Evolutionary conservation across 2,329 filamentous ascomycete species (phyloP), one percentile per base, ranked within the genome.

Genomic region (Claviceps purpurea): DNA sequence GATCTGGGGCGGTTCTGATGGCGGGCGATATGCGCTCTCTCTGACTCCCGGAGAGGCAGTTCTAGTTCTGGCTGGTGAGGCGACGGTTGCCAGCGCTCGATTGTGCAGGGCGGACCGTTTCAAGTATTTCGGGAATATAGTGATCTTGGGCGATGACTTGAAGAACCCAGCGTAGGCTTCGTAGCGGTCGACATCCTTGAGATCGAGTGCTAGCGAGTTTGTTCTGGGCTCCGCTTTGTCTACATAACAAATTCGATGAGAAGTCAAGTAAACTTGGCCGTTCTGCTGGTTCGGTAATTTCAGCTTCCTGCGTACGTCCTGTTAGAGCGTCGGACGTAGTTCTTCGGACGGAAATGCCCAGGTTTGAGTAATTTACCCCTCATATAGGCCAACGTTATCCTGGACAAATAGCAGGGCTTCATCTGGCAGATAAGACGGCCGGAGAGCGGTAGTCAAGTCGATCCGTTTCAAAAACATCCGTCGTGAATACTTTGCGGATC

Each of bases 391-490:
- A 62, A 98, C 90, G 68, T 89, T 90, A 76, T 97, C 90, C 73
- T 97, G 91, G 54, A 98, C 91, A 71, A 95, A 97, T 55, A 98
- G 78, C 51, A 97, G 76, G 60, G 88, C 86, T 78, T 98, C 93
- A 75, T 96, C 93, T 64, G 89, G 86, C 59, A 95, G 79, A 66
- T 96, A 85, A 56, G 85, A 86, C 62, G 93, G 93, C 76, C 93
- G 87, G 65, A 96, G 80, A 65, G 93, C 93, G 73, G 91, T 95
- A 54, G 93, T 98, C 64, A 98, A 81, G 72, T 98, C 91, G 68
- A 97, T 79, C 62, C 86, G 82, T 77, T 94, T 91, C 77, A 96
- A 78, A 80, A 95, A 95, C 91, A 97, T 97, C 77, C 87, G 88
- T 85, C 73, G 79, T 75, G 8, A 47, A 13, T 34, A 20, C 41